phyloP scores from a whole-genome alignment of 371 early-diverging fungal species.

The Saksenaea oblongispora region DNA sequence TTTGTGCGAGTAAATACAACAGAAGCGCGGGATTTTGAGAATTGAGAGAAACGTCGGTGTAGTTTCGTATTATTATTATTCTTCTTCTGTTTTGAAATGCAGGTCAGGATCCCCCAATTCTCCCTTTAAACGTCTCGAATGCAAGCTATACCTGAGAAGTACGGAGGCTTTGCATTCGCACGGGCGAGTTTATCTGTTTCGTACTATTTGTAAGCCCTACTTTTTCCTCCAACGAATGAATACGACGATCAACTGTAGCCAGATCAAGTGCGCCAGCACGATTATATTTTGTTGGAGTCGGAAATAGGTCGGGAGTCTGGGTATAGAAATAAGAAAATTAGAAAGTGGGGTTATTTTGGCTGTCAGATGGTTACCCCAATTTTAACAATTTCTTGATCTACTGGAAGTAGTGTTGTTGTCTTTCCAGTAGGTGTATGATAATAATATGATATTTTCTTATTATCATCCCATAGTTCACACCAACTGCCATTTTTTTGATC shows the following conservation, averaged over 20 bases:
- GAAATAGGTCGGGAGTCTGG: neutral
- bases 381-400: constrained; percentile 64
- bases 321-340: neutral
- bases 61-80: neutral
- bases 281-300: neutral
- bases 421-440: constrained; percentile 84
- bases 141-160: constrained; percentile 2
- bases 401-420: constrained; percentile 87
- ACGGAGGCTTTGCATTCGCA: constrained; percentile 6
- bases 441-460: constrained; percentile 81
- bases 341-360: neutral
- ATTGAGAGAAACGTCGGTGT: neutral
- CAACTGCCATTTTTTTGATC: constrained; percentile 79
- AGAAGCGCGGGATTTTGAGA: constrained; percentile 1
- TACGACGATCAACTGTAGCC: neutral
- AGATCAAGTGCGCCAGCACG: neutral
- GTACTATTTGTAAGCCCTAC: neutral
- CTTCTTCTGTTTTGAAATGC: neutral
- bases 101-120: neutral
- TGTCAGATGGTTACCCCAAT: constrained; percentile 52
- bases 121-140: neutral
- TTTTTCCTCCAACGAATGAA: neutral
- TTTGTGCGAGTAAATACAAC: constrained; percentile 5
- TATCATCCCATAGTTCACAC: constrained; percentile 95
- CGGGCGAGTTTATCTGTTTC: constrained; percentile 3